A percentile compares a stretch with the other conserved stretches of the same genome.
These are phyloP conservation scores for Aspergillus cejpii DNA, from an alignment of 2,329 filamentous ascomycete genomes.

Conservation along the genomic window DNA sequence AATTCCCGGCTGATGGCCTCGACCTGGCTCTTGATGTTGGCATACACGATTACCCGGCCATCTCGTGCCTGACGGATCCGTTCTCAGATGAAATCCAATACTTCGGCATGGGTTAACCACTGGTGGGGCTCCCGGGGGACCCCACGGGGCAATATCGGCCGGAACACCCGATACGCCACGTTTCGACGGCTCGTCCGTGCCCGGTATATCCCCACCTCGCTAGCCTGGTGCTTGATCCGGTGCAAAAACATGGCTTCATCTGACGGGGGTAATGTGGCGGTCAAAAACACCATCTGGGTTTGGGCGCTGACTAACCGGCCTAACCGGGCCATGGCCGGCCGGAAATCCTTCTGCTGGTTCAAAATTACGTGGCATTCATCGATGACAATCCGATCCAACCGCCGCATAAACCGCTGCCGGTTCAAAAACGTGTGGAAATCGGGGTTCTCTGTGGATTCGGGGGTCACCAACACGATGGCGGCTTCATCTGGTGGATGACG, in stretches of 20 bases:
- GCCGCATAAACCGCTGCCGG: too few species aligned
- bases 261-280: conserved; percentile 7
- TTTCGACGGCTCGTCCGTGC: not conserved
- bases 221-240: not conserved
- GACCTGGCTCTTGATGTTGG: too few species aligned
- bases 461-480: too few species aligned
- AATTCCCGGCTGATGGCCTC: too few species aligned
- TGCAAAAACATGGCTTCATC: not conserved
- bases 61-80: not conserved
- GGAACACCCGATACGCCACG: conserved; percentile 6
- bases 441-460: too few species aligned
- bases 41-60: too few species aligned
- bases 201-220: not conserved
- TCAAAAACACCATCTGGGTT: conserved; percentile 11
- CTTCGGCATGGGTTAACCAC: not conserved
- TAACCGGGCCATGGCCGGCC: not conserved
- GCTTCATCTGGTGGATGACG: too few species aligned
- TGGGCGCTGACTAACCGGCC: not conserved
- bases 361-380: conserved; percentile 10
- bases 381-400: conserved; percentile 6
- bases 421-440: too few species aligned
- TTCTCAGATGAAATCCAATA: not conserved
- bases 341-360: conserved; percentile 4
- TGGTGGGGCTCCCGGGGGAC: not conserved
- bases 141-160: not conserved